These are phyloP conservation scores for Fomitopsis schrenkii DNA, from an alignment of 1,284 basidiomycete species.

Conservation along the genomic window DNA sequence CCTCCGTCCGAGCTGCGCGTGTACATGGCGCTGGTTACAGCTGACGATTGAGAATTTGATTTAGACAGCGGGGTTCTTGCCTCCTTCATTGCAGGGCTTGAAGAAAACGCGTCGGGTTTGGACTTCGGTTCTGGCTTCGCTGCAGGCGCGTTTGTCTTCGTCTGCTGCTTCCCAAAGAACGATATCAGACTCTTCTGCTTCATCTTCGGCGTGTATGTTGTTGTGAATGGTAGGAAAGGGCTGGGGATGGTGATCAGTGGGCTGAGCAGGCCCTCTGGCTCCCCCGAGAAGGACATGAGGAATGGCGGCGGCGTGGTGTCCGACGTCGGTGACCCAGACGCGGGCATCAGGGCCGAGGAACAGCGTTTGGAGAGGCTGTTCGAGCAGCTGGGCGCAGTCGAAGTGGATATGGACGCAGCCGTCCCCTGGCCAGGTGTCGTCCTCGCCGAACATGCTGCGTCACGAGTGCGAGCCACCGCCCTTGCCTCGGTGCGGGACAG, in stretches of 20 bases:
- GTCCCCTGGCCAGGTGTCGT: too few relatives aligned
- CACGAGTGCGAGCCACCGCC: too few relatives aligned
- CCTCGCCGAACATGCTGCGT: too few relatives aligned
- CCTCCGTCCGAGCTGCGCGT: conserved; percentile 46
- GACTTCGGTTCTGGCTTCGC: conserved; percentile 15
- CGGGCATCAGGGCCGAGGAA: conserved; percentile 11
- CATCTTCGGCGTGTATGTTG: conserved; percentile 34
- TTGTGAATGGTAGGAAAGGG: neutral
- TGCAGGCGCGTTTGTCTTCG: conserved; percentile 20
- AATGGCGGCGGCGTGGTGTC: conserved; percentile 13
- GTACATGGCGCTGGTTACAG: conserved; percentile 31
- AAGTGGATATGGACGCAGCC: neutral
- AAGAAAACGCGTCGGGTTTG: conserved; percentile 16
- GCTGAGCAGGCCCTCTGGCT: conserved; percentile 48
- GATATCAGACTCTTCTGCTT: conserved; percentile 75
- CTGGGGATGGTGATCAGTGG: conserved; percentile 38
- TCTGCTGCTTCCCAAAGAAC: conserved; percentile 53
- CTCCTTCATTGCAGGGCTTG: conserved; percentile 19
- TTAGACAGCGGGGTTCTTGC: conserved; percentile 26
- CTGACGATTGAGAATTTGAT: conserved; percentile 21
- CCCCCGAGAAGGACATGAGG: conserved; percentile 41
- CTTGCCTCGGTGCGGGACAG: too few relatives aligned
- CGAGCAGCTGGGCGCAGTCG: conserved; percentile 14
- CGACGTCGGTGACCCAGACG: conserved; percentile 8
- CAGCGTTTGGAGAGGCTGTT: conserved; percentile 17